Evolutionary conservation across 192 early-diverging fungal genomes (phyloP), one percentile per base, ranked within the genome.

Genomic region (Diversispora eburnea): DNA sequence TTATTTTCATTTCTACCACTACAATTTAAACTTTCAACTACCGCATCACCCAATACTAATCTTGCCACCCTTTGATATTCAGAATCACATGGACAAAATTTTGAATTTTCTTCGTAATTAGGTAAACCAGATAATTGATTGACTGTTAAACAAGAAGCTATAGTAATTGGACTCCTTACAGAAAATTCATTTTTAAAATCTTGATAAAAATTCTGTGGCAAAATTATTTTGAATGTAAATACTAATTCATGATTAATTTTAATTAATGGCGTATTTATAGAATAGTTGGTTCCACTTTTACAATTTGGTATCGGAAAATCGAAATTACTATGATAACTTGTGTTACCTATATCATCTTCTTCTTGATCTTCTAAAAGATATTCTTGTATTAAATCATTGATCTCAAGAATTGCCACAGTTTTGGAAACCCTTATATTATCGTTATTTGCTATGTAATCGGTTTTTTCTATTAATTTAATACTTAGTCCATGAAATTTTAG

Each of bases 51-150:
- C 39, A 69, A 52, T n/a, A 55, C 22, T 8, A 15, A 12, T 55
- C 4, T 17, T 54, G 69, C 69, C 6, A 47, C 59, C 15, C 43
- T 12, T 60, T 71, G 41, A 59, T 71, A 71, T 47, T 52, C 56
- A 20, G 69, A 55, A 71, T 71, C 17, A 47, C 69, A 60, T 46
- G 69, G 69, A 59, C 69, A 71, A 20, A 45, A 59, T 39, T 12
- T 46, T 20, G 41, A 59, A 47, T 5, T 39, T 13, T 71, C 56
- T 5, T 71, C 69, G 25, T 59, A 71, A 5, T 47, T 59, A 3
- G 69, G 69, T 22, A 71, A 59, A 48, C 7, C 19, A 25, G 59
- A 13, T 47, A 47, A 8, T 25, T 59, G 22, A n/a, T 46, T n/a
- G 10, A 3, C 8, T 12, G 10, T 25, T 9, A n/a, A 19, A 47